These are phyloP conservation scores for Tylopilus sp. DNA, from an alignment of 1,284 basidiomycete genomes.

Conservation along the genomic window DNA sequence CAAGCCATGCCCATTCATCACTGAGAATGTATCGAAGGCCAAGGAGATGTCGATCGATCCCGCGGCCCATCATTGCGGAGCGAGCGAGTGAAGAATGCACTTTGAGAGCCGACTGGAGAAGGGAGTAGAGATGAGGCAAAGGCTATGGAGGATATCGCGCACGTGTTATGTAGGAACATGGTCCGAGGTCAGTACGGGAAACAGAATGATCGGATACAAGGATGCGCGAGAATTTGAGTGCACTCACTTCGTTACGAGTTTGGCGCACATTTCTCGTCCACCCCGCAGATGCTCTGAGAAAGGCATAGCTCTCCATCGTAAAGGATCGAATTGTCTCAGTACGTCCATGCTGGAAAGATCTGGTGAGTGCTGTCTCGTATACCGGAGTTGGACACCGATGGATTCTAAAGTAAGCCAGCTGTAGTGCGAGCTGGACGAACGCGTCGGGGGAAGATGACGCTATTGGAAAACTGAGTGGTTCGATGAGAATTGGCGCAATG, in stretches of 20 bases:
- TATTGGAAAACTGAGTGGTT: conserved; percentile 26
- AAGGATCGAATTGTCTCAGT: conserved; percentile 90
- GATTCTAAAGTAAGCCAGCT: conserved; percentile 87
- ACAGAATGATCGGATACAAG: not conserved
- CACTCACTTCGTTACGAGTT: conserved; percentile 16
- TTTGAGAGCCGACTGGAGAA: conserved; percentile 63
- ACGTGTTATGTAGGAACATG: not conserved
- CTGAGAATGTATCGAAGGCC: conserved; percentile 73
- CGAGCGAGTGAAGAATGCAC: conserved; percentile 77
- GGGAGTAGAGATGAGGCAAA: conserved; percentile 16
- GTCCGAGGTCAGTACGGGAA: not conserved
- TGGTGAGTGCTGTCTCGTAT: conserved; percentile 92
- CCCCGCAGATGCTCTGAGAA: conserved; percentile 39
- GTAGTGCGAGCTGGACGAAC: conserved; percentile 90
- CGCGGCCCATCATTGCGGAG: conserved; percentile 79
- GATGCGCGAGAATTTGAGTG: not conserved
- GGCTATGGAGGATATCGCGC: conserved; percentile 13
- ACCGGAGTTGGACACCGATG: conserved; percentile 82
- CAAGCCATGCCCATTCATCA: conserved; percentile 34
- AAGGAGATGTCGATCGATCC: conserved; percentile 90
- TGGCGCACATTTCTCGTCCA: conserved; percentile 15
- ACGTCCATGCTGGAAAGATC: conserved; percentile 86
- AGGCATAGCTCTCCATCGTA: conserved; percentile 73
- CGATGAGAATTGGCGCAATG: not conserved
- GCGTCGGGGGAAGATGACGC: conserved; percentile 83